These are phyloP conservation scores for Quercus bicolor DNA, from an alignment of 306 rosid genomes.

Conservation along the genomic window DNA sequence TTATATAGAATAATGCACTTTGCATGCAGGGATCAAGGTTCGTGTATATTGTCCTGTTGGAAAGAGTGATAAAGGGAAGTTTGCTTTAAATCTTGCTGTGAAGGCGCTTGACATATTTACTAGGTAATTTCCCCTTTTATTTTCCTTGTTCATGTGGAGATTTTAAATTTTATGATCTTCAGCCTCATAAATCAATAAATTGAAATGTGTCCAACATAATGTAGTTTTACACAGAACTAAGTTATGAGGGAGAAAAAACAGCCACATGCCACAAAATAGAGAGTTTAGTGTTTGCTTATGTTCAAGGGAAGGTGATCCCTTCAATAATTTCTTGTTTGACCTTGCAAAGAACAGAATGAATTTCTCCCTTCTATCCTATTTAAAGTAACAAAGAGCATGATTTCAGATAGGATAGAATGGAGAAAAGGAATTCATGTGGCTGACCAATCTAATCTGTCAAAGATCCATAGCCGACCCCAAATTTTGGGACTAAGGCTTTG, in stretches of 20 bases:
- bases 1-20: too few species aligned
- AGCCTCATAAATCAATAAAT: neutral
- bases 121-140: conserved; percentile 22
- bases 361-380: neutral
- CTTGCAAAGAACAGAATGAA: neutral
- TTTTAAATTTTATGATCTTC: neutral
- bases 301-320: neutral
- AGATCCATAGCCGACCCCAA: too few species aligned
- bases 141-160: too few species aligned
- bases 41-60: conserved; percentile 56
- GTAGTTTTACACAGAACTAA: neutral
- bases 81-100: conserved; percentile 51
- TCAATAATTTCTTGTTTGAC: neutral
- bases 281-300: neutral
- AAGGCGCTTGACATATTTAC: conserved; percentile 42
- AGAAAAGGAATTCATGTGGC: too few species aligned
- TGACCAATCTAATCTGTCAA: too few species aligned
- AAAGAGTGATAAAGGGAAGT: conserved; percentile 43
- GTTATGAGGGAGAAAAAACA: neutral
- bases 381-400: too few species aligned
- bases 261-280: neutral
- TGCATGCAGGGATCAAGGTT: conserved; percentile 46
- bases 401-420: too few species aligned
- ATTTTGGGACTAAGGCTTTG: too few species aligned
- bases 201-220: neutral